Evolutionary conservation across 495 filamentous ascomycete genomes (phyloP), one percentile per base, ranked within the genome.

Genomic region (Hyphodiscus hymeniophilus): DNA sequence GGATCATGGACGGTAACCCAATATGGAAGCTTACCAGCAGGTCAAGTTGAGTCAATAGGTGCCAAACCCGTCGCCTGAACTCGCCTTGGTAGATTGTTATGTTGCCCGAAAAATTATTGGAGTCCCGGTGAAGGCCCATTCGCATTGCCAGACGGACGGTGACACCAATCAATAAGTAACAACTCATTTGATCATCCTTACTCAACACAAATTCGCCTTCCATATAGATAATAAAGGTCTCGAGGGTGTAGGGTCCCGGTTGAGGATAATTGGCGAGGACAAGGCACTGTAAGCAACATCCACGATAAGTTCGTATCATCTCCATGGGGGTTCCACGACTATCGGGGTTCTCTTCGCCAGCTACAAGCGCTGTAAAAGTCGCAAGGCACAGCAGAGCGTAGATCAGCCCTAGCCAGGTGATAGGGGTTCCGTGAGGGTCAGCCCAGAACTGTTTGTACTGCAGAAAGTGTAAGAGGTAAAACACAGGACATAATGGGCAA

Each of bases 51-150:
- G 64, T 32, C 1, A 76, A 66, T 3, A 69, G 53, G 48, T 70
- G 60, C 78, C 78, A 80, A 28, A 74, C 51, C 13, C 78, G 66
- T 12, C 76, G 63, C 15, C 78, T 63, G 61, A 79, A 76, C 56
- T 82, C 76, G 4, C 68, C 74, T 21, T 73, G 60, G 40, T 74
- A 76, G 0, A 69, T 61, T 0, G 75, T 71, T 33, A 85, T 76
- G 18, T 63, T 61, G 23, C 66, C 57, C n/a, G 67, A 52, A 38
- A 65, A 61, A 44, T 61, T 65, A 30, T 30, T 23, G 7, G 71
- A 63, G 43, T 81, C 77, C 16, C 76, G 69, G 45, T 81, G 77
- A 18, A 75, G 66, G 12, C 76, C 77, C 69, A 77, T 72, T 38
- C 69, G 68, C 35, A 80, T 38, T 46, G 77, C 73, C 1, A 80